Evolutionary conservation across 2,329 filamentous ascomycete species (phyloP).

Genomic region (Fusarium sp.): DNA sequence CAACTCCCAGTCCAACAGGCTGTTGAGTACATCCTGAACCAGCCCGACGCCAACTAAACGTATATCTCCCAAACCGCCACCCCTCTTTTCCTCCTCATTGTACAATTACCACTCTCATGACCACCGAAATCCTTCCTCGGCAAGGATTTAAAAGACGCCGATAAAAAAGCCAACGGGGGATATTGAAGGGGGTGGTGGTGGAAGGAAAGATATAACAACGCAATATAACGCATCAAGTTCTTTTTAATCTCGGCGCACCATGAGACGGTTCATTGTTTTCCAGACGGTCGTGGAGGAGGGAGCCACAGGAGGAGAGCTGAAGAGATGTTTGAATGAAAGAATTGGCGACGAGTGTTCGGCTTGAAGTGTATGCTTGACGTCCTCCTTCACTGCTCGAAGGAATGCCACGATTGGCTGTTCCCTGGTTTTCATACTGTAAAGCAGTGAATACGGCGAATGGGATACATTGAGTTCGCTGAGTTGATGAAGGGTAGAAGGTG

Average conservation of each 20-base stretch:
- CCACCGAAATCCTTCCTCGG: conserved; percentile 28
- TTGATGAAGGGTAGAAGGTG: conserved; percentile 16
- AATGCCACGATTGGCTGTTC: neutral
- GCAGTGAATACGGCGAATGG: neutral
- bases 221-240: conserved; percentile 23
- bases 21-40: conserved; percentile 90
- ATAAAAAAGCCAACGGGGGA: conserved; percentile 15
- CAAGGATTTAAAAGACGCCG: conserved; percentile 32
- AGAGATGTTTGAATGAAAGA: conserved; percentile 27
- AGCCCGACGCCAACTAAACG: conserved; percentile 84
- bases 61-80: conserved; percentile 12
- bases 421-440: neutral
- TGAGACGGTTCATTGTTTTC: conserved; percentile 32
- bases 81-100: conserved; percentile 32
- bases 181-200: neutral
- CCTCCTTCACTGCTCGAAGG: conserved; percentile 2
- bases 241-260: conserved; percentile 38
- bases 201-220: conserved; percentile 20
- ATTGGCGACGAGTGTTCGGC: conserved; percentile 15
- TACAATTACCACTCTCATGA: conserved; percentile 42
- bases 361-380: conserved; percentile 3
- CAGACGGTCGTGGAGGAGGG: conserved; percentile 19
- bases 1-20: conserved; percentile 82
- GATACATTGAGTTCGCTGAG: neutral
- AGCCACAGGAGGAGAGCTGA: conserved; percentile 2